Evolutionary conservation across 1,284 basidiomycete species (phyloP).

Genomic region (Malassezia restricta): DNA sequence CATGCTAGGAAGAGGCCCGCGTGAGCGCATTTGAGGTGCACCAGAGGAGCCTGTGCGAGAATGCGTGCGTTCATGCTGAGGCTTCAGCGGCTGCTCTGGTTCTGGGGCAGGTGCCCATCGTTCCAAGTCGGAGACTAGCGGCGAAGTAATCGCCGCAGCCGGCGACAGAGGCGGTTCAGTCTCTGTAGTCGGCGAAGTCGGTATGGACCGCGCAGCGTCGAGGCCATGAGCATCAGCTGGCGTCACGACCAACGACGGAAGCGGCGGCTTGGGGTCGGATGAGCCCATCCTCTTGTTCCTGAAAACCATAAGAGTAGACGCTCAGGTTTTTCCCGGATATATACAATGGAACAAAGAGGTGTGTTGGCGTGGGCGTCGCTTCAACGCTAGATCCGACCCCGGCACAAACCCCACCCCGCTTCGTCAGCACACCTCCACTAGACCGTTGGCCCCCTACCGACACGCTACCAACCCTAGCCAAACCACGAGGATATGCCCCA

Average conservation of each 20-base stretch:
- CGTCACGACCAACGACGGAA: neutral
- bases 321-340: no score
- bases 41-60: neutral
- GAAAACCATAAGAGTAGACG: no score
- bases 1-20: neutral
- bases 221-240: neutral
- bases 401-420: neutral
- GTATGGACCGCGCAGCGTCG: neutral
- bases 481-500: slow-evolving; percentile 20
- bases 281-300: no score
- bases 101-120: slow-evolving; percentile 4
- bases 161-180: neutral
- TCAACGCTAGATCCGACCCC: no score
- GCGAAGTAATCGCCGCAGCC: neutral
- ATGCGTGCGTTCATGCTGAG: neutral
- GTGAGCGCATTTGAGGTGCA: neutral
- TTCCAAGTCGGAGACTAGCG: neutral
- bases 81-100: neutral
- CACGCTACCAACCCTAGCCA: neutral
- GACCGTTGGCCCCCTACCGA: neutral
- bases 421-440: neutral
- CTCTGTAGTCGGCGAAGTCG: no score
- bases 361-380: no score
- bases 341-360: no score
- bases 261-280: neutral